A percentile compares a stretch with the other conserved stretches of the same genome.
phyloP scores from a whole-genome alignment of 768 basidiomycete genomes.

The Trametes cinnabarina region DNA sequence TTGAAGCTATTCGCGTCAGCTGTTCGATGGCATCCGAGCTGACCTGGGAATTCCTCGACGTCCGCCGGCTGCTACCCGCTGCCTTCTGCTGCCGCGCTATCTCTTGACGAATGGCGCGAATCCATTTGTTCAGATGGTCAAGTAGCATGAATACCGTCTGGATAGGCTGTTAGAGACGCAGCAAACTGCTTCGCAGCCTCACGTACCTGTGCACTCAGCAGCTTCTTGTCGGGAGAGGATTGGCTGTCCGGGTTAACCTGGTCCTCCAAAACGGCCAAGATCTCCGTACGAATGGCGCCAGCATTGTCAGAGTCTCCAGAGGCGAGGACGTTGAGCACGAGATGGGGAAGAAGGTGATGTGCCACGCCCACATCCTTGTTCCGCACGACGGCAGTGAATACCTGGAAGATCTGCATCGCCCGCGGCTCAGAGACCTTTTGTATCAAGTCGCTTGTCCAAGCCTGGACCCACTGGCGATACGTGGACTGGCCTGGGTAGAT shows the following conservation, averaged over 20 bases:
- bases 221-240: constrained; percentile 72
- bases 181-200: neutral
- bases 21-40: constrained; percentile 51
- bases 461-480: constrained; percentile 95
- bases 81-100: constrained; percentile 44
- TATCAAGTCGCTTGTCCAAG: constrained; percentile 84
- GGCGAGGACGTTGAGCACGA: constrained; percentile 82
- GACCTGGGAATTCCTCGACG: constrained; percentile 18
- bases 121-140: constrained; percentile 92
- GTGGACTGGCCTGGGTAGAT: constrained; percentile 76
- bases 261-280: constrained; percentile 80
- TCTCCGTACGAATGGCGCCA: constrained; percentile 67
- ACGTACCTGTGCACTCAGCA: constrained; percentile 90
- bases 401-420: constrained; percentile 71
- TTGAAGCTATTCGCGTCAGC: constrained; percentile 71
- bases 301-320: constrained; percentile 66
- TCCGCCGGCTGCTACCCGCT: constrained; percentile 40
- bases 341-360: constrained; percentile 85
- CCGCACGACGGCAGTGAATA: constrained; percentile 73
- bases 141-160: constrained; percentile 92
- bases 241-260: constrained; percentile 65
- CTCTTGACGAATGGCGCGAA: constrained; percentile 72
- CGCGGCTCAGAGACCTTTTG: constrained; percentile 52
- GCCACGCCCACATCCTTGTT: constrained; percentile 95
- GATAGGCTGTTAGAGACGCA: neutral